A percentile compares a stretch with the other conserved stretches of the same genome.
These are phyloP conservation scores for Ophiostoma novo-ulmi DNA, from an alignment of 2,329 filamentous ascomycete species.

Conservation along the genomic window DNA sequence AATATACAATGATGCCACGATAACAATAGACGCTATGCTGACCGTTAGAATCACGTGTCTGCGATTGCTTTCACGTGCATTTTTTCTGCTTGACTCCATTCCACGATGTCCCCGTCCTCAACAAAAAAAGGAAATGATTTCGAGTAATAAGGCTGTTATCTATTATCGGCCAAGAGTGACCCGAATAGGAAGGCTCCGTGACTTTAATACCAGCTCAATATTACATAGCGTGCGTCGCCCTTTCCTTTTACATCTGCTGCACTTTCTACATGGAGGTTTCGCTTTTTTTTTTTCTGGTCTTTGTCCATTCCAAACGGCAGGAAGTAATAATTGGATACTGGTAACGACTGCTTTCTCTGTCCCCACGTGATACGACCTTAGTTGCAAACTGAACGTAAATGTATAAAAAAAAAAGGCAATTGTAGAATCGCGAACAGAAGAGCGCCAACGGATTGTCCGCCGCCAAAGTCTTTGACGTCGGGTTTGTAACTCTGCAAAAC, in stretches of 20 bases:
- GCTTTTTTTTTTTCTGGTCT: background rate
- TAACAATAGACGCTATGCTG: background rate
- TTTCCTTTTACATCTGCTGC: background rate
- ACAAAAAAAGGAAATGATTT: background rate
- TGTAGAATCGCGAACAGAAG: background rate
- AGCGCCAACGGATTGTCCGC: background rate
- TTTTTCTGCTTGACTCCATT: background rate
- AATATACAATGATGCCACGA: background rate
- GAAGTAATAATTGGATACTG: background rate
- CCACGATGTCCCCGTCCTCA: conserved; percentile 13
- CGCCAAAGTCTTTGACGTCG: background rate
- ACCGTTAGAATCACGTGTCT: background rate
- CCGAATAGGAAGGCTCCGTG: conserved; percentile 7
- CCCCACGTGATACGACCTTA: background rate
- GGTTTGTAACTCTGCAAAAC: background rate
- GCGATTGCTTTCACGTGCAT: background rate
- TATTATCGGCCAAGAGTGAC: conserved; percentile 1
- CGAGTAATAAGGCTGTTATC: background rate
- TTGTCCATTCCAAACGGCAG: conserved; percentile 5
- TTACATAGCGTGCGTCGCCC: background rate
- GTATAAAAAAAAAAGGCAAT: background rate
- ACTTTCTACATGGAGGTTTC: background rate
- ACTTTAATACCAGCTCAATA: background rate
- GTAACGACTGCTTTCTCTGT: background rate
- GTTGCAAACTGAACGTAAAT: background rate